These are phyloP conservation scores for Penicillium psychrosexuale DNA, from an alignment of 2,329 filamentous ascomycete species.

Conservation along the genomic window DNA sequence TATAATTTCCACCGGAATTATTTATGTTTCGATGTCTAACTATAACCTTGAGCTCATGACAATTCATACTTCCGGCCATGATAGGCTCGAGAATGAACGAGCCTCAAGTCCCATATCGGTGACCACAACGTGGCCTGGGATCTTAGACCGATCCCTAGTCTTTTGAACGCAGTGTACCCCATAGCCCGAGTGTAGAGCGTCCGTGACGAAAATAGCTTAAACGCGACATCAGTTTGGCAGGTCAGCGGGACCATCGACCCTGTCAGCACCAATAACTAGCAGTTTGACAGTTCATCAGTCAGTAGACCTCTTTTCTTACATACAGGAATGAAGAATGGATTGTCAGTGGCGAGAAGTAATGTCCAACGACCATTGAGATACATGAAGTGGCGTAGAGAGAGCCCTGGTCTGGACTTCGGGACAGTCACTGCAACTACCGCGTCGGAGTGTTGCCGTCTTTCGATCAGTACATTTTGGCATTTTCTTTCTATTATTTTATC, in stretches of 20 bases:
- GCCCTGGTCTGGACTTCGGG: slow-evolving; percentile 7
- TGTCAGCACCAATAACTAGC: slow-evolving; percentile 18
- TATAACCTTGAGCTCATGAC: background rate
- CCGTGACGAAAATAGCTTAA: slow-evolving; percentile 34
- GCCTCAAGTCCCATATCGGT: background rate
- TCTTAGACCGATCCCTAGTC: slow-evolving; percentile 8
- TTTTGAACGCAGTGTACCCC: slow-evolving; percentile 12
- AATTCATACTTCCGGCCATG: background rate
- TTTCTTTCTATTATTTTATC: background rate
- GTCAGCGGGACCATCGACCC: slow-evolving; percentile 28
- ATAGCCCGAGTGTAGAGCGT: slow-evolving; percentile 5
- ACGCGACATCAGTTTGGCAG: slow-evolving; percentile 18
- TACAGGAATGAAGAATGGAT: background rate
- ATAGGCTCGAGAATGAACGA: background rate
- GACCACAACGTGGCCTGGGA: slow-evolving; percentile 20
- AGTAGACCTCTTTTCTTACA: slow-evolving; percentile 13
- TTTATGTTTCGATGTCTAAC: background rate
- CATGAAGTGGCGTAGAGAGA: slow-evolving; percentile 8
- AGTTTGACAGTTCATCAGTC: slow-evolving; percentile 26
- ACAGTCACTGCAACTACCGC: slow-evolving; percentile 6
- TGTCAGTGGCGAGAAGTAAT: slow-evolving; percentile 13
- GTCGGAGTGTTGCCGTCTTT: background rate
- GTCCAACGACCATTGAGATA: slow-evolving; percentile 9
- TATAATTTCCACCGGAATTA: background rate
- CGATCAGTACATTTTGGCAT: slow-evolving; percentile 3